A percentile compares a stretch with the other conserved stretches of the same genome.
Conservation (phyloP, 75 land plant genomes). For the Pinus albicaulis region DNA sequence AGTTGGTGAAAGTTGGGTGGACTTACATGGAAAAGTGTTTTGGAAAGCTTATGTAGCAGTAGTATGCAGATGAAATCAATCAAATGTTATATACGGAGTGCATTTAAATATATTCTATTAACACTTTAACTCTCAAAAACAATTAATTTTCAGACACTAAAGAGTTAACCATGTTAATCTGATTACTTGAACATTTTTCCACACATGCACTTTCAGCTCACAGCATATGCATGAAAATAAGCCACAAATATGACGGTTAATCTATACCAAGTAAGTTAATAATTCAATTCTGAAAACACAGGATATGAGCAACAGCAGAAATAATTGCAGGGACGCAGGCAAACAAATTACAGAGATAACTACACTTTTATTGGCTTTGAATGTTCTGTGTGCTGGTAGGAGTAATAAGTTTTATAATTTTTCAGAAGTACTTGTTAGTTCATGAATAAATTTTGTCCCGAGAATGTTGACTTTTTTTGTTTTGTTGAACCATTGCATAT, state of each 20-base stretch:
- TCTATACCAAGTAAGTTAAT: neutral
- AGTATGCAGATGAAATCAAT: no score
- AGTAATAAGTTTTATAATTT: neutral
- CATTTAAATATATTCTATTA: no score
- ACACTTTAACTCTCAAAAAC: no score
- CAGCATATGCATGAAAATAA: neutral
- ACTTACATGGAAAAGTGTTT: no score
- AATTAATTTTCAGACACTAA: no score
- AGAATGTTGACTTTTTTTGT: neutral
- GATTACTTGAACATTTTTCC: no score
- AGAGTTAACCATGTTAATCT: no score
- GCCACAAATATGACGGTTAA: neutral
- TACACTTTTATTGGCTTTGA: slow-evolving; percentile 1
- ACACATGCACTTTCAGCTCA: neutral
- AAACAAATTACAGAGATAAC: neutral
- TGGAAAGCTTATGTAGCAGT: no score
- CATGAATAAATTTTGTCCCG: neutral
- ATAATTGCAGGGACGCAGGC: neutral
- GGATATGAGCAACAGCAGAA: neutral
- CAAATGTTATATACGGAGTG: no score
- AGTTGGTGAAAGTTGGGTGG: no score
- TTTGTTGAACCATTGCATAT: neutral
- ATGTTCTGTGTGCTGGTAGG: neutral
- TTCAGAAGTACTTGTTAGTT: neutral
- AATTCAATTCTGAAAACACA: neutral